Evolutionary conservation across 2,329 filamentous ascomycete genomes (phyloP), one percentile per base, ranked within the genome.

Genomic region (Coccinonectria pachysandricola): DNA sequence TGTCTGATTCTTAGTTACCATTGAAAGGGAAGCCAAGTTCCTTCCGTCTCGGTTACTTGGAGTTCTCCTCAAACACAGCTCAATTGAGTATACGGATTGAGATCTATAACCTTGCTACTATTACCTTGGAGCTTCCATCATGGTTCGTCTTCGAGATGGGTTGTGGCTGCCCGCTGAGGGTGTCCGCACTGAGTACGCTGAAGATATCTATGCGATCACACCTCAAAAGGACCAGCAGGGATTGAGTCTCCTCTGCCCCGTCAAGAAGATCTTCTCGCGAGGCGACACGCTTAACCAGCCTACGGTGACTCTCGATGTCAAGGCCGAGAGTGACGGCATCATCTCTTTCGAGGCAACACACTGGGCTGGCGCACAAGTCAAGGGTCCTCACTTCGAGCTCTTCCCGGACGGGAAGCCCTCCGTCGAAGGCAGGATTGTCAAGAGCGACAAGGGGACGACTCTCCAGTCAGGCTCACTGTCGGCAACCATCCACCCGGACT

Each of bases 141-240:
- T 55, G 48, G 42, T 43, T 34, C 50, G 45, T 30, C 48, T 56
- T 23, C 49, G 53, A 8, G 49, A 57, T 50, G 53, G 53, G 19
- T 56, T 79, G 75, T 80, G 76, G 76, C 57, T 79, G 24, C 62
- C 66, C 21, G 71, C 68, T 30, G 67, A 74, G 50, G 68, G 65
- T 34, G 64, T 75, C 46, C 59, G 62, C 25, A 62, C 75, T 14
- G 71, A 78, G 44, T 79, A 79, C 40, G 76, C 75, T 17, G 75
- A 79, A 50, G 73, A 79, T 34, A 59, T 79, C 10, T 66, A 68
- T 39, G 59, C 60, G 13, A 50, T 62, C 29, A 61, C 60, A 3
- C 48, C 65, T 27, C 59, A 53, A 2, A 50, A 60, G 14, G 57
- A 56, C 34, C 54, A 58, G 11, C 62, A 62, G 32, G 58, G 58